Evolutionary conservation across 768 basidiomycete species (phyloP), one percentile per base, ranked within the genome.

Genomic region (Mycena amicta): DNA sequence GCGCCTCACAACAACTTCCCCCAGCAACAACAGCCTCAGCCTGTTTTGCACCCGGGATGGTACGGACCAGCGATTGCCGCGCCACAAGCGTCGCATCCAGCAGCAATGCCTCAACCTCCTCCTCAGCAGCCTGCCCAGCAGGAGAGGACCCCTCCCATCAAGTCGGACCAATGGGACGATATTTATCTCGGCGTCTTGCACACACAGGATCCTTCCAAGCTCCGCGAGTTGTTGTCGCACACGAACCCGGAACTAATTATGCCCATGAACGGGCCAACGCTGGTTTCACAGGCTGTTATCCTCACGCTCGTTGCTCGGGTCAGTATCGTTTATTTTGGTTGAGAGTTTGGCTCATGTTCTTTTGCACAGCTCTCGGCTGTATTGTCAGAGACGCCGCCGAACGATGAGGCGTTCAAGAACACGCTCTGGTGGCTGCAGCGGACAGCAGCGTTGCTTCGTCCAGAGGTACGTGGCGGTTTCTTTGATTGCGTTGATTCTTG

Each of bases 401-500:
- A 81, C 49, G 92, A 94, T 59, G 92, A 93, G 65, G 72, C 82
- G 4, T 93, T 92, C 81, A 92, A 92, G 74, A 84, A 82, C 15
- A 84, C 88, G 5, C 74, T 93, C 56, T 93, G 92, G 91, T 94
- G 92, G 92, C 75, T 94, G 63, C 90, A 93, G 68, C 86, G 92
- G 55, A 80, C 89, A 33, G 78, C 89, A 5, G 76, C 82, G 15
- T 78, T 87, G 29, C 80, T 93, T 62, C 89, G 88, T 67, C 86
- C 90, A 51, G 87, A 86, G 66, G 89, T 89, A 69, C 26, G 80
- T 76, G 43, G 55, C 43, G 13, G 40, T 25, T 57, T 3, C 41
- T 57, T 40, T 47, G 33, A 18, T 8, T 37, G 8, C 33, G 55
- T 29, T 16, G 12, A 52, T 43, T 49, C 4, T 11, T 22, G 18